phyloP scores from a whole-genome alignment of 108 stramenopile species.

The Seminavis robusta region DNA sequence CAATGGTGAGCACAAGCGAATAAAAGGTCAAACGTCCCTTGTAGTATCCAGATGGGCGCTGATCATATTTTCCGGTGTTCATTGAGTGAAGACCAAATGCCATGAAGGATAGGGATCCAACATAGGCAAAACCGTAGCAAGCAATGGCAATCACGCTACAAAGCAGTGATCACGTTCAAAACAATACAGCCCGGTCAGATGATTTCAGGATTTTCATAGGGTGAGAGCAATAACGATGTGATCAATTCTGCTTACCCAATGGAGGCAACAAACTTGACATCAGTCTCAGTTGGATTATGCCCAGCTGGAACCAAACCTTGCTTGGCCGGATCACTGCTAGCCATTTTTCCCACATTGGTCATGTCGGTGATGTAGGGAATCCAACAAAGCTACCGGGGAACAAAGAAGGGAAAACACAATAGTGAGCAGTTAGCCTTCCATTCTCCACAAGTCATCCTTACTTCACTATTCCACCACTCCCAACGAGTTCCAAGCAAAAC shows the following conservation, averaged over 20 bases:
- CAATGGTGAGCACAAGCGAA: conserved; percentile 1
- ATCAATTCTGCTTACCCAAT: too few species aligned
- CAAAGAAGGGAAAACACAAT: too few species aligned
- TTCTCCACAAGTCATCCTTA: too few species aligned
- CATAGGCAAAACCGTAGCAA: conserved; percentile 9
- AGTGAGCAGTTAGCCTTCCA: too few species aligned
- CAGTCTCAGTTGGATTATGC: background rate
- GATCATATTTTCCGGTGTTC: background rate
- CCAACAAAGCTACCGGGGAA: conserved; percentile 8
- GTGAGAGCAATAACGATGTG: too few species aligned
- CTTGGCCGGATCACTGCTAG: background rate
- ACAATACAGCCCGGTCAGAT: too few species aligned
- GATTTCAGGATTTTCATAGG: too few species aligned
- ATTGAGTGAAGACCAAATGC: conserved; percentile 10
- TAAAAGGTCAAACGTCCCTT: conserved; percentile 17
- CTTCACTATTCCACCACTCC: too few species aligned
- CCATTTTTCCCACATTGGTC: conserved; percentile 7
- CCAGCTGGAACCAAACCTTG: conserved; percentile 10
- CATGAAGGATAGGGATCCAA: conserved; percentile 18
- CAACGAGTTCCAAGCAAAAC: too few species aligned
- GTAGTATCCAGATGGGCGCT: conserved; percentile 7
- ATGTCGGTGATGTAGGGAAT: conserved; percentile 26
- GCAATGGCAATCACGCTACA: too few species aligned
- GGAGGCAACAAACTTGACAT: conserved; percentile 23
- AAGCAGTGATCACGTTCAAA: too few species aligned